Conservation (phyloP, 2,329 filamentous ascomycete genomes). For the Colletotrichum sp. region DNA sequence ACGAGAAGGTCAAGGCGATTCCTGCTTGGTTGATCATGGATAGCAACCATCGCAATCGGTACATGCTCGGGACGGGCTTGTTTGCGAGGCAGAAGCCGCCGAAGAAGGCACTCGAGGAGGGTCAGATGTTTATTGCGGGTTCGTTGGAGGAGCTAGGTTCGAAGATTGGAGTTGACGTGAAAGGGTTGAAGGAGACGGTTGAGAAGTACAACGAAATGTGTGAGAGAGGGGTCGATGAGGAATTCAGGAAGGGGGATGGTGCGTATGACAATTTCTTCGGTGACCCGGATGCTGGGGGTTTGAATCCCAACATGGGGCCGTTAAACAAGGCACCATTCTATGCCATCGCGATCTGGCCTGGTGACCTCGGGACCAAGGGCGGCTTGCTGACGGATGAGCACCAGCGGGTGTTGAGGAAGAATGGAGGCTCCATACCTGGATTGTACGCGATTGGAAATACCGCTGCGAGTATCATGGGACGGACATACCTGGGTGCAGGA, state of each 20-base stretch:
- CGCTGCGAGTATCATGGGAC: constrained; percentile 37
- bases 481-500: constrained; percentile 37
- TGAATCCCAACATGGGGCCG: constrained; percentile 11
- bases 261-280: constrained; percentile 36
- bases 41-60: constrained; percentile 32
- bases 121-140: constrained; percentile 27
- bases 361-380: constrained; percentile 42
- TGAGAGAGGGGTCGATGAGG: constrained; percentile 30
- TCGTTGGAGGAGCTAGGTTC: constrained; percentile 30
- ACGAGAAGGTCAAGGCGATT: constrained; percentile 25
- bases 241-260: constrained; percentile 36
- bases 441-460: constrained; percentile 40
- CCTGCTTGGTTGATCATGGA: constrained; percentile 38
- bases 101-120: constrained; percentile 23
- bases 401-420: constrained; percentile 28
- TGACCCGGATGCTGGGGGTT: constrained; percentile 21
- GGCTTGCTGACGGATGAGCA: constrained; percentile 38
- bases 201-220: constrained; percentile 33
- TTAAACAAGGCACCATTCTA: constrained; percentile 30
- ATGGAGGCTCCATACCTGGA: constrained; percentile 27
- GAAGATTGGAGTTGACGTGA: constrained; percentile 26
- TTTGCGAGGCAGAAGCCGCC: constrained; percentile 5
- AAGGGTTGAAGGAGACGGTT: constrained; percentile 28
- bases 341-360: constrained; percentile 37
- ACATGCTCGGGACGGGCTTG: constrained; percentile 24